Conservation (phyloP, 495 filamentous ascomycete species). For the Neurospora sublineolata region DNA sequence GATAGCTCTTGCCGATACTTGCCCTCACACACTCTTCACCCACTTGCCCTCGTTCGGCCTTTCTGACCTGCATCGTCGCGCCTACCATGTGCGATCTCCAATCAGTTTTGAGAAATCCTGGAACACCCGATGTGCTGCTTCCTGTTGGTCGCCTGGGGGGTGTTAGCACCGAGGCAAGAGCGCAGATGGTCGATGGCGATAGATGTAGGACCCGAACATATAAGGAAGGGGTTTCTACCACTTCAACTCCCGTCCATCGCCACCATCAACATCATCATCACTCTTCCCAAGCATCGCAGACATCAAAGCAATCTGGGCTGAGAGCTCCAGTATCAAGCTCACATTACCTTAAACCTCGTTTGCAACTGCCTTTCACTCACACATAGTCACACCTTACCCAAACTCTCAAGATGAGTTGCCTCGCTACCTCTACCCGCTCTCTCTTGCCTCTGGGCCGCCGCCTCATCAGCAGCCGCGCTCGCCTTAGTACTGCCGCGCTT, state of each 20-base stretch:
- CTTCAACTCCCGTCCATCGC: background rate
- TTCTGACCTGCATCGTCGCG: background rate
- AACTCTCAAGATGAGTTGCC: conserved; percentile 1
- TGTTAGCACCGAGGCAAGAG: background rate
- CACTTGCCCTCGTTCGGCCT: background rate
- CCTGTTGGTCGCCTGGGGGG: background rate
- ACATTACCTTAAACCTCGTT: background rate
- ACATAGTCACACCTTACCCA: background rate
- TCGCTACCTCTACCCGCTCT: conserved; percentile 1
- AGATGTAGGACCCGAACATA: background rate
- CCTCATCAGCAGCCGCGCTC: conserved; percentile 1
- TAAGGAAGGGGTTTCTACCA: background rate
- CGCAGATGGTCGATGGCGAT: background rate
- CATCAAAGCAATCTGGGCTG: background rate
- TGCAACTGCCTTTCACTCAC: background rate
- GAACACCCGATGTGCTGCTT: background rate
- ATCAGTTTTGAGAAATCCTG: background rate
- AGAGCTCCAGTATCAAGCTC: background rate
- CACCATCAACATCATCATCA: background rate
- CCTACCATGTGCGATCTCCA: background rate
- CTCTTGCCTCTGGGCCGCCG: conserved; percentile 1
- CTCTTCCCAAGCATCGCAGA: background rate
- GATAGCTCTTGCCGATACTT: background rate
- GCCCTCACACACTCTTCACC: background rate
- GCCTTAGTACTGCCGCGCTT: conserved; percentile 10